phyloP scores from a whole-genome alignment of 2,329 filamentous ascomycete genomes.

The Penicillium sp. region DNA sequence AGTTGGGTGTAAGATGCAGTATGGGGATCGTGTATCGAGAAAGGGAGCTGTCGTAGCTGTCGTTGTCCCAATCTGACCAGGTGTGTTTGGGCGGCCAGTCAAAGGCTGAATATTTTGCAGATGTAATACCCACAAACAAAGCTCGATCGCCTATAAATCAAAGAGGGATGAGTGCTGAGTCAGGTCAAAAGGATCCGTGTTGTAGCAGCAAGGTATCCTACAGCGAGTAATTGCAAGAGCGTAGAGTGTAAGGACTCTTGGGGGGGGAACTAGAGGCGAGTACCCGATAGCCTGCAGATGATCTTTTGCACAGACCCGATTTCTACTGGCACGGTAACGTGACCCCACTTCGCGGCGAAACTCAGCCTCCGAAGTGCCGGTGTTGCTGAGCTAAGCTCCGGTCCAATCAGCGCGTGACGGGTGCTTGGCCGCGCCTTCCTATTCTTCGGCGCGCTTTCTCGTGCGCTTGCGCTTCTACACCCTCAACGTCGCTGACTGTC shows the following conservation, averaged over 20 bases:
- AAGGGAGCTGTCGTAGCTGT: not conserved
- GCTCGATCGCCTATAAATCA: not conserved
- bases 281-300: constrained; percentile 28
- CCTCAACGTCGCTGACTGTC: not conserved
- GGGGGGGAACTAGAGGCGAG: constrained; percentile 18
- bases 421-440: constrained; percentile 6
- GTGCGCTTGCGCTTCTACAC: not conserved
- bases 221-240: not conserved
- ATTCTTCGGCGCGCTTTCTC: constrained; percentile 4
- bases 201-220: not conserved
- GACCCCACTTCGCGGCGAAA: constrained; percentile 41
- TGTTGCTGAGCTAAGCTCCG: not conserved
- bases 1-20: not conserved
- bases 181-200: not conserved
- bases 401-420: constrained; percentile 43
- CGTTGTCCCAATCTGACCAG: not conserved
- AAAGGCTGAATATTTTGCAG: constrained; percentile 3
- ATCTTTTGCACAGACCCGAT: constrained; percentile 27
- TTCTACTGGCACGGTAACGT: constrained; percentile 44
- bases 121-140: not conserved
- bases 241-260: constrained; percentile 8
- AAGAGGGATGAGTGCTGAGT: not conserved
- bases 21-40: not conserved
- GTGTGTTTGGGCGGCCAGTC: not conserved
- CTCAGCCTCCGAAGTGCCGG: constrained; percentile 25